A percentile compares a stretch with the other conserved stretches of the same genome.
Conservation (phyloP, 805 yeast species). For the Cyberlindnera bimundalis region DNA sequence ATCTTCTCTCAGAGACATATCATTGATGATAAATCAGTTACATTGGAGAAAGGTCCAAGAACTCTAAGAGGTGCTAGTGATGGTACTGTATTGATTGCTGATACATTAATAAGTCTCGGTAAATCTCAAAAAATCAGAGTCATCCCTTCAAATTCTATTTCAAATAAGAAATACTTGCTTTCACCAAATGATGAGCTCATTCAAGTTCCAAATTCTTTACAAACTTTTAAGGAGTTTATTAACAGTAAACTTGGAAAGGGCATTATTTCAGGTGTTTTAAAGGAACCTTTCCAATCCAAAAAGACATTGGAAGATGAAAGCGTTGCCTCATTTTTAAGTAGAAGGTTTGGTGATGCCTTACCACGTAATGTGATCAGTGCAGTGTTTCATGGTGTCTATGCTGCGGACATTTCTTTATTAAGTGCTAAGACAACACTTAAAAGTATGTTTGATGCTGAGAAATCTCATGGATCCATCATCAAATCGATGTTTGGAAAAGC, state of each 20-base stretch:
- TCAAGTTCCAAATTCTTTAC: constrained; percentile 48
- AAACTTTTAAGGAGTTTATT: constrained; percentile 34
- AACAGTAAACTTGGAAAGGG: constrained; percentile 44
- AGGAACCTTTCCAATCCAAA: constrained; percentile 46
- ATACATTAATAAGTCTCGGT: constrained; percentile 48
- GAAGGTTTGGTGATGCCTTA: constrained; percentile 61
- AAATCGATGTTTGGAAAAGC: constrained; percentile 37
- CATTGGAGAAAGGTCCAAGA: constrained; percentile 84
- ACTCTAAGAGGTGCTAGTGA: constrained; percentile 81
- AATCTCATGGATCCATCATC: constrained; percentile 54
- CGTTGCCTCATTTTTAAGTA: constrained; percentile 57
- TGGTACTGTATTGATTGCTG: constrained; percentile 70
- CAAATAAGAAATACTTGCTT: constrained; percentile 70
- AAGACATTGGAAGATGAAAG: constrained; percentile 55
- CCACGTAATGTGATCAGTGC: constrained; percentile 72
- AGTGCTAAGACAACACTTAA: constrained; percentile 65
- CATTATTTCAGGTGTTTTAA: constrained; percentile 40
- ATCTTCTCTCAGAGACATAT: constrained; percentile 49
- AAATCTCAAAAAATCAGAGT: constrained; percentile 50
- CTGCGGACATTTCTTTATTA: constrained; percentile 68
- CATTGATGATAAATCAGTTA: constrained; percentile 28
- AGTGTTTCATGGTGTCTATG: constrained; percentile 83
- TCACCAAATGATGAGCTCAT: constrained; percentile 41
- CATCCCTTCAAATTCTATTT: constrained; percentile 52
- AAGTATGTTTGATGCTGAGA: constrained; percentile 53